Percentiles rank a stretch among this genome's conserved stretches.
These are phyloP conservation scores for Botrytis sinoallii DNA, from an alignment of 2,329 filamentous ascomycete species.

Conservation along the genomic window DNA sequence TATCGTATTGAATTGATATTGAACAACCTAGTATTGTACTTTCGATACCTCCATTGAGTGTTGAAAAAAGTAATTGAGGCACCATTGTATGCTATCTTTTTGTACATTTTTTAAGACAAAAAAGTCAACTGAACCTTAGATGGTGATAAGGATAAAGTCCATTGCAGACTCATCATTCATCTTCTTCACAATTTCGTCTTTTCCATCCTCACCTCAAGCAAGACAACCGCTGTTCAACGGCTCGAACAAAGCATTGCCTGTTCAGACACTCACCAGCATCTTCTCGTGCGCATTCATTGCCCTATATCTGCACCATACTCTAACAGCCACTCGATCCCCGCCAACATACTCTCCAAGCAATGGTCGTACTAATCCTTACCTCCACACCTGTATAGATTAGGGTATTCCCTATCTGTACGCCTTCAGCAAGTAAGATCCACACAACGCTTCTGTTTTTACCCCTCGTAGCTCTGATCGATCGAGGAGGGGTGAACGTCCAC, in stretches of 20 bases:
- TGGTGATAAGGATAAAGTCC: not conserved
- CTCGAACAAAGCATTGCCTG: not conserved
- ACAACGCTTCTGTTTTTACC: not conserved
- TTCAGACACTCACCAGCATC: not conserved
- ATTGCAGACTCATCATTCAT: not conserved
- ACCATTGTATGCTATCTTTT: not conserved
- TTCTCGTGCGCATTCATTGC: not conserved
- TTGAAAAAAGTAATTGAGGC: not conserved
- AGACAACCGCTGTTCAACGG: not conserved
- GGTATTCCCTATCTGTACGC: not conserved
- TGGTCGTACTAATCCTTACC: not conserved
- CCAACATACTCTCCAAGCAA: not conserved
- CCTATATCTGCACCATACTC: not conserved
- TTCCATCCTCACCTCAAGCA: not conserved
- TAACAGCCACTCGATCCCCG: not conserved
- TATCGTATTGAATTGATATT: not conserved
- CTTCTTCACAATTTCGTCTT: not conserved
- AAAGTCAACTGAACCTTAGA: not conserved
- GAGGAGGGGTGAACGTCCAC: not conserved
- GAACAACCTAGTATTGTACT: too few species aligned
- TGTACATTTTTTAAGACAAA: too few species aligned
- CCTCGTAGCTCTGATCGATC: not conserved
- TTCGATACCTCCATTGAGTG: not conserved
- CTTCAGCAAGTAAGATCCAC: not conserved
- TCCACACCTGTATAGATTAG: not conserved